These are phyloP conservation scores for Cladosporium oxysporum DNA, from an alignment of 2,329 filamentous ascomycete species.

Conservation along the genomic window DNA sequence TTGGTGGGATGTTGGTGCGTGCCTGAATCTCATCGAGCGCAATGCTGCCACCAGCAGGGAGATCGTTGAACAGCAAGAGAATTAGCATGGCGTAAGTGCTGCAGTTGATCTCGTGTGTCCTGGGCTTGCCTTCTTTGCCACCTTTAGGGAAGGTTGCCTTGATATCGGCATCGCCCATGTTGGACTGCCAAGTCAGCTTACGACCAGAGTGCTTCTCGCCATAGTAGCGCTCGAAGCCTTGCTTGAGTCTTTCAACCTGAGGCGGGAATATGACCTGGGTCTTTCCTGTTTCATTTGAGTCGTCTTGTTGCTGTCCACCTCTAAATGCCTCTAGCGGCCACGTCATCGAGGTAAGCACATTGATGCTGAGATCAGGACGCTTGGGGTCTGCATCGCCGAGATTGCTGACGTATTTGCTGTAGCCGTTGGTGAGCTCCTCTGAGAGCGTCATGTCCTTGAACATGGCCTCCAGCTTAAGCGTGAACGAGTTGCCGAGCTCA, in stretches of 20 bases:
- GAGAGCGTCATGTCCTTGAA: constrained; percentile 94
- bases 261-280: constrained; percentile 70
- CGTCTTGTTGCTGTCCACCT: constrained; percentile 53
- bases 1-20: constrained; percentile 72
- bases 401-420: constrained; percentile 68
- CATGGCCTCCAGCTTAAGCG: constrained; percentile 91
- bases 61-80: constrained; percentile 83
- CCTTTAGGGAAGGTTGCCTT: constrained; percentile 74
- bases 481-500: constrained; percentile 93
- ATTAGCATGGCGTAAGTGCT: constrained; percentile 92
- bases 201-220: constrained; percentile 83
- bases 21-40: constrained; percentile 79
- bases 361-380: constrained; percentile 77
- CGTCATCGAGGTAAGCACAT: constrained; percentile 86
- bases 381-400: constrained; percentile 59
- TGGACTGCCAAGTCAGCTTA: constrained; percentile 78
- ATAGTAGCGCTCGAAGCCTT: constrained; percentile 88
- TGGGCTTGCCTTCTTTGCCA: constrained; percentile 69
- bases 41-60: constrained; percentile 52
- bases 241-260: constrained; percentile 72
- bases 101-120: constrained; percentile 86
- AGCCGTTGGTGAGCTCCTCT: constrained; percentile 75
- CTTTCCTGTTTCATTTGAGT: constrained; percentile 27
- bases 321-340: constrained; percentile 91
- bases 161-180: constrained; percentile 82